A percentile compares a stretch with the other conserved stretches of the same genome.
phyloP scores from a whole-genome alignment of 129 eudicot genomes.

The Ambrosia artemisiifolia region DNA sequence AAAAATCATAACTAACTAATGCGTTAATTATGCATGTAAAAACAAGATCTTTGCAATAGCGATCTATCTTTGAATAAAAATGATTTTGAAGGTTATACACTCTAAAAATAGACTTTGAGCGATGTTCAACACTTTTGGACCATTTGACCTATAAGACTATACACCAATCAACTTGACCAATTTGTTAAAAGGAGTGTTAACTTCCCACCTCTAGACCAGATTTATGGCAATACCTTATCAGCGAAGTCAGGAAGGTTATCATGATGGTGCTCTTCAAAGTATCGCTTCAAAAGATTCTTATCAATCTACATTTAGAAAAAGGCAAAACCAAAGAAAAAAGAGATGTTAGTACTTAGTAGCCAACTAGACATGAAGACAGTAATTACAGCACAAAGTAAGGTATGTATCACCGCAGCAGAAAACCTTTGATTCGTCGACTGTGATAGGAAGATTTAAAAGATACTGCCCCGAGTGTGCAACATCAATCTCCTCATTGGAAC shows the following conservation, averaged over 20 bases:
- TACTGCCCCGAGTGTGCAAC: slow-evolving; percentile 88
- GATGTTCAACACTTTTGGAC: not conserved
- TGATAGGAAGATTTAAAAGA: slow-evolving; percentile 91
- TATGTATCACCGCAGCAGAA: not conserved
- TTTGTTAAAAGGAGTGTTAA: not conserved
- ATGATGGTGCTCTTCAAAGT: slow-evolving; percentile 64
- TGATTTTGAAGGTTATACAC: not conserved
- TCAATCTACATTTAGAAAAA: slow-evolving; percentile 59
- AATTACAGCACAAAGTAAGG: slow-evolving; percentile 5
- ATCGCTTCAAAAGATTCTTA: slow-evolving; percentile 62
- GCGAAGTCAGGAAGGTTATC: slow-evolving; percentile 89
- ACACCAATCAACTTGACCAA: not conserved
- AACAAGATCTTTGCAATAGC: not conserved
- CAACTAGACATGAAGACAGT: not conserved
- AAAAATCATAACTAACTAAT: not conserved
- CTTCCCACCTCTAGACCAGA: not conserved
- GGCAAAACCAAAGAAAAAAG: not conserved
- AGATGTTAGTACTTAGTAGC: slow-evolving; percentile 2
- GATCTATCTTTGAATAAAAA: not conserved
- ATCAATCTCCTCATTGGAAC: slow-evolving; percentile 78
- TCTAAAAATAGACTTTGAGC: not conserved
- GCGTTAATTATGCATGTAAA: not conserved
- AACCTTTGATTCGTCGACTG: slow-evolving; percentile 96
- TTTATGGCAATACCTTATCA: slow-evolving; percentile 61
- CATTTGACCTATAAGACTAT: not conserved